Percentiles rank a stretch among this genome's conserved stretches.
phyloP scores from a whole-genome alignment of 192 early-diverging fungal genomes.

The Gaertneriomyces sp. region DNA sequence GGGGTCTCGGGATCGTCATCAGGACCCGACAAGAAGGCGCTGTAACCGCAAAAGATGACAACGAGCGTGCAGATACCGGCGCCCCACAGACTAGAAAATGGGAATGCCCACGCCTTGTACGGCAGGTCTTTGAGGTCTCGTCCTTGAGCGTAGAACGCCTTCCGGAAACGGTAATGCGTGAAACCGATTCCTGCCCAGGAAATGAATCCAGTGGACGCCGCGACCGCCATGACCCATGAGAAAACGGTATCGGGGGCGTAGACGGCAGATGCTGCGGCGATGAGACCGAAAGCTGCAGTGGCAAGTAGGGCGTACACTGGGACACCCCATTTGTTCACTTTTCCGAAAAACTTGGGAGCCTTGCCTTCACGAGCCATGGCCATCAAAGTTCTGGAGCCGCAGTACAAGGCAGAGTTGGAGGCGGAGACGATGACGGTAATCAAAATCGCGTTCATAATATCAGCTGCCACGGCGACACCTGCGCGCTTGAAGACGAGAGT shows the following conservation, averaged over 20 bases:
- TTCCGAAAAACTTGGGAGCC: constrained; percentile 56
- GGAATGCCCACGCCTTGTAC: constrained; percentile 32
- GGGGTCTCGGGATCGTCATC: no score
- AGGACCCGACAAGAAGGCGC: constrained; percentile 14
- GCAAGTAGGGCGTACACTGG: constrained; percentile 55
- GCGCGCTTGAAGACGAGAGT: constrained; percentile 61
- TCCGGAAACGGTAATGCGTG: constrained; percentile 44
- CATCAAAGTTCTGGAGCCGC: constrained; percentile 61
- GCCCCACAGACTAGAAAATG: constrained; percentile 21
- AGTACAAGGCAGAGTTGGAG: constrained; percentile 72
- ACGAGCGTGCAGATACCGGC: constrained; percentile 20
- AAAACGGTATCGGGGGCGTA: constrained; percentile 49
- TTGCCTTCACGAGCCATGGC: constrained; percentile 59
- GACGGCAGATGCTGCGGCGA: constrained; percentile 57
- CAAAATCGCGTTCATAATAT: constrained; percentile 74
- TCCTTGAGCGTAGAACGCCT: constrained; percentile 38
- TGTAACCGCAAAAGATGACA: constrained; percentile 9
- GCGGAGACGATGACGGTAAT: constrained; percentile 70
- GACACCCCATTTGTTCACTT: constrained; percentile 50
- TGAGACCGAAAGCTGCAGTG: constrained; percentile 52
- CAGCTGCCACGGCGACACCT: constrained; percentile 47
- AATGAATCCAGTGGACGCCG: constrained; percentile 29
- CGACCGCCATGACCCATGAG: constrained; percentile 41
- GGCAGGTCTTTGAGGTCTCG: constrained; percentile 27
- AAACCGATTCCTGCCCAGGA: constrained; percentile 38